Percentiles rank a stretch among this genome's conserved stretches.
Evolutionary conservation across 257 asterid species (phyloP).

Genomic region (Hygrophila difformis): DNA sequence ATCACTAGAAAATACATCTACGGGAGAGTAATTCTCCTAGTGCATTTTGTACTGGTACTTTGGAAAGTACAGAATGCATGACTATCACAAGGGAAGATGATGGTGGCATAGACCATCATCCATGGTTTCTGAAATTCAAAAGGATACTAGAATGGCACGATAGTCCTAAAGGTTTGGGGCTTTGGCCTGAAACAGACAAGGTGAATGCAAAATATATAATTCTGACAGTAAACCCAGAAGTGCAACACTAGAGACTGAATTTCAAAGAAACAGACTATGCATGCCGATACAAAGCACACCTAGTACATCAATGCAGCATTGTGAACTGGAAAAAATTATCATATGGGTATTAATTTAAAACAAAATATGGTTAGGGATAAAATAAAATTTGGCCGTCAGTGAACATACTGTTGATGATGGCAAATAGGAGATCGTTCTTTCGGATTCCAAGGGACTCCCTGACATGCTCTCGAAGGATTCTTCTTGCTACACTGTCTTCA

Average conservation of each 20-base stretch:
- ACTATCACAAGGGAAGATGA: neutral
- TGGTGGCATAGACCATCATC: slow-evolving; percentile 1
- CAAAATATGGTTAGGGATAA: too few relatives aligned
- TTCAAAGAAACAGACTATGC: neutral
- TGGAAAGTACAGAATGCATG: neutral
- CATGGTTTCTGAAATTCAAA: neutral
- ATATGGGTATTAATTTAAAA: too few relatives aligned
- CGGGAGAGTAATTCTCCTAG: too few relatives aligned
- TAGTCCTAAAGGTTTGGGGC: too few relatives aligned
- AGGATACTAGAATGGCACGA: neutral
- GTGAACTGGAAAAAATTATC: neutral
- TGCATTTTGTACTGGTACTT: neutral
- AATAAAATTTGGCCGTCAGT: slow-evolving; percentile 7
- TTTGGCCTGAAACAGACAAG: neutral
- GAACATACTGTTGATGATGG: slow-evolving; percentile 81
- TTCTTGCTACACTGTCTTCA: slow-evolving; percentile 45
- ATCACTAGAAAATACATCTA: too few relatives aligned
- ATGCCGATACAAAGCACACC: neutral
- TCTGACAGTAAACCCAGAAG: neutral
- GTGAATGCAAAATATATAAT: neutral
- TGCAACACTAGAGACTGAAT: slow-evolving; percentile 6
- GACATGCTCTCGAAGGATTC: slow-evolving; percentile 77
- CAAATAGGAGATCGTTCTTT: slow-evolving; percentile 72
- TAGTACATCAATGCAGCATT: neutral
- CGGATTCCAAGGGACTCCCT: slow-evolving; percentile 86